phyloP scores from a whole-genome alignment of 306 rosid species.

The Rubus idaeus region DNA sequence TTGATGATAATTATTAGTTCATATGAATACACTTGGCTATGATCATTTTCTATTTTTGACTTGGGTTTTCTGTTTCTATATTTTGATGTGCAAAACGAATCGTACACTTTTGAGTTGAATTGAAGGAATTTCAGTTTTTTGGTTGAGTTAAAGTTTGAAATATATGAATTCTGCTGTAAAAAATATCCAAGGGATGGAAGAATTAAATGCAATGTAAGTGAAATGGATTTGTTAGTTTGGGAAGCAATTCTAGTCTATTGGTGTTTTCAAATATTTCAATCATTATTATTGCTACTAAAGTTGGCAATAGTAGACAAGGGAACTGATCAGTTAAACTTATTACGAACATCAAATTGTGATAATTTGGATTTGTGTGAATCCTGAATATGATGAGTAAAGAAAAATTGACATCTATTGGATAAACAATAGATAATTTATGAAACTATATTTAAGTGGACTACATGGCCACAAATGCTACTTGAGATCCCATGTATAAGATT shows the following conservation, averaged over 20 bases:
- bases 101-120: neutral
- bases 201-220: neutral
- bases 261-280: neutral
- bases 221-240: neutral
- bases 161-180: neutral
- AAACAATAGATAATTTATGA: neutral
- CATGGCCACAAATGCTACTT: neutral
- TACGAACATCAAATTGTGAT: neutral
- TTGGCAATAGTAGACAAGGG: neutral
- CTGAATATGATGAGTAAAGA: neutral
- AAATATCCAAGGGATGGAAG: neutral
- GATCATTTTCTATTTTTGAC: neutral
- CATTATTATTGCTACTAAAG: neutral
- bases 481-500: neutral
- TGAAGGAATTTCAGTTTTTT: neutral
- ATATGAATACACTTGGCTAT: neutral
- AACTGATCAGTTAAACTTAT: neutral
- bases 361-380: neutral
- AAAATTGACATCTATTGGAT: neutral
- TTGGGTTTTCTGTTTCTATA: neutral
- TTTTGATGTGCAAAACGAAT: neutral
- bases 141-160: neutral
- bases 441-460: too few relatives aligned
- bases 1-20: neutral
- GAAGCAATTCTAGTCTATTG: neutral